Evolutionary conservation across 2,329 filamentous ascomycete genomes (phyloP), one percentile per base, ranked within the genome.

Genomic region (Zopfia rhizophila): DNA sequence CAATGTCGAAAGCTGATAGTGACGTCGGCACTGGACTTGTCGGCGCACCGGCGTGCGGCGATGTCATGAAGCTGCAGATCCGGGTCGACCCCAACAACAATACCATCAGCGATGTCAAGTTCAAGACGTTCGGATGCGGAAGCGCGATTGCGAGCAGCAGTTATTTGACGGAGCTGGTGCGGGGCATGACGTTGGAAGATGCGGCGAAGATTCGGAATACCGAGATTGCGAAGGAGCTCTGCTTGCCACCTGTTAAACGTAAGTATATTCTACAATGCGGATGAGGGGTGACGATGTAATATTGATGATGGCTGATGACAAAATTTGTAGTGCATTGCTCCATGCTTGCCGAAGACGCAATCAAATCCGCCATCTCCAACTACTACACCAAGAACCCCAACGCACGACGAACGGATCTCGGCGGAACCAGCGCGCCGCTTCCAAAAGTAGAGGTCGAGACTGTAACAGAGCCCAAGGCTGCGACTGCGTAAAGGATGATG

Each of bases 81-180:
- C 87, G 90, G 48, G 92, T 97, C 64, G 91, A 97, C 75, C 89
- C 90, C 56, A 82, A 88, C 62, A 90, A 86, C 65, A 90, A 94
- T 72, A 93, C 86, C 61, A 97, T 97, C 70, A 87, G 86, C 63
- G 93, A 97, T 63, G 92, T 96, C 71, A 94, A 95, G 77, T 97
- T 97, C 84, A 97, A 97, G 86, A 97, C 92, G 0, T 97, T 97
- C 69, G 92, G 92, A 38, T 97, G 92, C 72, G 92, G 92, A 43
- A 91, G 87, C 21, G 94, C 94, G 56, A 99, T 99, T 74, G 94
- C 94, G 30, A 93, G 89, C 55, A 95, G 89, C 48, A 94, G 89
- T 68, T 99, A 99, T 72, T 77, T 99, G 64, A 99, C 94, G 7
- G 91, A 96, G 75, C 80, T 99, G 49, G 92, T 99, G 54, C 85